phyloP scores from a whole-genome alignment of 192 early-diverging fungal genomes.

The Chytriomyces sp. region DNA sequence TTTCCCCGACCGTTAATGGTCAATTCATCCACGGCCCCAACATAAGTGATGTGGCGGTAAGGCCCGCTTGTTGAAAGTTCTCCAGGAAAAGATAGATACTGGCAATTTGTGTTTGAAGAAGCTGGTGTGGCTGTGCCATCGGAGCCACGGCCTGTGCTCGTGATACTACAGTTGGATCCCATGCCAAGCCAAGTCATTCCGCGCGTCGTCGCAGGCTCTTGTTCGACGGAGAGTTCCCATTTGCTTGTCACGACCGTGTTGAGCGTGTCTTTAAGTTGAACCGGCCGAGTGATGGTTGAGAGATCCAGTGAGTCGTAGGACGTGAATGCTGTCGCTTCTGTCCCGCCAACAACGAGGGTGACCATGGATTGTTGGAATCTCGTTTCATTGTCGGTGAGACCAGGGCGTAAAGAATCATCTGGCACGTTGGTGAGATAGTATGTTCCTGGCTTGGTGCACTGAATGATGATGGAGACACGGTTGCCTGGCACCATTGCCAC shows the following conservation, averaged over 20 bases:
- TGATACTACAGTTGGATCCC: neutral
- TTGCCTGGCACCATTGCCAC: neutral
- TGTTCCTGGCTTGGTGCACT: neutral
- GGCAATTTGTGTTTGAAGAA: neutral
- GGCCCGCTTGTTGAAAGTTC: neutral
- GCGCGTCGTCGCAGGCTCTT: neutral
- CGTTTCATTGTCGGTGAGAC: slow-evolving; percentile 6
- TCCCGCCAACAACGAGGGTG: neutral
- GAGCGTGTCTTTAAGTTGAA: neutral
- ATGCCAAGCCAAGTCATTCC: neutral
- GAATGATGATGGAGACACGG: neutral
- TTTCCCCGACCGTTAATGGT: neutral
- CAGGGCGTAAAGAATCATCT: neutral
- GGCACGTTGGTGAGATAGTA: slow-evolving; percentile 2
- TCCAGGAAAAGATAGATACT: neutral
- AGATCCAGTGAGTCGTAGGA: neutral
- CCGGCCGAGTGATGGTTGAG: neutral
- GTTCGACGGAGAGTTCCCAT: slow-evolving; percentile 1
- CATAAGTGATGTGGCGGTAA: neutral
- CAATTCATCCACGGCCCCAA: neutral
- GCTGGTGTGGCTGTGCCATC: neutral
- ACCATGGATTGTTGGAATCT: neutral
- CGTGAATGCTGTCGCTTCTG: neutral
- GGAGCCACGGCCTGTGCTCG: neutral
- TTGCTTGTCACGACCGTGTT: neutral